phyloP scores from a whole-genome alignment of 345 rosid species.

The Bruguiera sexangula region DNA sequence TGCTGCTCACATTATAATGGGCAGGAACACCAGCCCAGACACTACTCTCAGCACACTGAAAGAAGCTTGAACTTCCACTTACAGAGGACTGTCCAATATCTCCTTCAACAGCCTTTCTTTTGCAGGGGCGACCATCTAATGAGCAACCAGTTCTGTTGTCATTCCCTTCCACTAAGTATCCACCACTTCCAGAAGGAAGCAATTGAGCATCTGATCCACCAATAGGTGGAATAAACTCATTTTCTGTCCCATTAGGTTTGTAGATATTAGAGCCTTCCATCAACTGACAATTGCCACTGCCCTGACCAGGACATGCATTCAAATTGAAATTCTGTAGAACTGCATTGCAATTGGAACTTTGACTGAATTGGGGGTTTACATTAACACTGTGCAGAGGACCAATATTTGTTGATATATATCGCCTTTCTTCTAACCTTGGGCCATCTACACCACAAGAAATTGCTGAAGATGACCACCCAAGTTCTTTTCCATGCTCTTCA shows the following conservation, averaged over 20 bases:
- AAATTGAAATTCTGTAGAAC: constrained; percentile 51
- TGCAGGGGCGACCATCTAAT: constrained; percentile 60
- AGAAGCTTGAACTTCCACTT: constrained; percentile 49
- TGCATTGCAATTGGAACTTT: constrained; percentile 37
- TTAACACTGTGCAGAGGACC: constrained; percentile 33
- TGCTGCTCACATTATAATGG: constrained; percentile 32
- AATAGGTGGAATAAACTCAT: constrained; percentile 29
- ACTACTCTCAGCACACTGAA: constrained; percentile 52
- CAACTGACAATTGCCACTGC: constrained; percentile 37
- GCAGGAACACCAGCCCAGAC: constrained; percentile 40
- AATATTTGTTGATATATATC: constrained; percentile 28
- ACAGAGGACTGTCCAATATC: constrained; percentile 59
- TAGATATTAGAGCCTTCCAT: constrained; percentile 35
- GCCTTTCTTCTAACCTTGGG: constrained; percentile 45
- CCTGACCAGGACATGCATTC: constrained; percentile 51
- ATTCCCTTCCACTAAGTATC: constrained; percentile 35
- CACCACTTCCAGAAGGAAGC: constrained; percentile 43
- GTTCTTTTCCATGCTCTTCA: constrained; percentile 41
- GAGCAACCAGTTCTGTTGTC: constrained; percentile 45
- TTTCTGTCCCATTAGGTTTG: constrained; percentile 38
- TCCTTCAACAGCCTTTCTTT: constrained; percentile 75
- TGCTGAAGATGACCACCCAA: constrained; percentile 40
- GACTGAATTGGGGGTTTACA: constrained; percentile 38
- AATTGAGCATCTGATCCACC: constrained; percentile 31
- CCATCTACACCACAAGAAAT: constrained; percentile 30